Percentiles rank a stretch among this genome's conserved stretches.
Evolutionary conservation across 2,329 filamentous ascomycete genomes (phyloP).

Genomic region (Trichoderma sp.): DNA sequence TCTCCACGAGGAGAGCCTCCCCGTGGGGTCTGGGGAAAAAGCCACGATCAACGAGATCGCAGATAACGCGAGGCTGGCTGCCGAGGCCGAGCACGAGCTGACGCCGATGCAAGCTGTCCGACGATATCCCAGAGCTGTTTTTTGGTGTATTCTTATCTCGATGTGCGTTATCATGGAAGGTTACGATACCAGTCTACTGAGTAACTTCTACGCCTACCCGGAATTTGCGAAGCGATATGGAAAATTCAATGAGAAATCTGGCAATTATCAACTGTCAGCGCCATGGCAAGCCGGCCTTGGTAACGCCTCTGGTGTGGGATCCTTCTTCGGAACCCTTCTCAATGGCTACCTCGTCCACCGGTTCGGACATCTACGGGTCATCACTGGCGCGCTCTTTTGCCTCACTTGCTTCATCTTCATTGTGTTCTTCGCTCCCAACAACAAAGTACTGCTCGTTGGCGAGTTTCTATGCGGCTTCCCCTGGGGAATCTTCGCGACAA

Average conservation of each 20-base stretch:
- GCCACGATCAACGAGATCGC: slow-evolving; percentile 18
- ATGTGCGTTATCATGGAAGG: slow-evolving; percentile 50
- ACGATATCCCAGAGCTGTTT: slow-evolving; percentile 42
- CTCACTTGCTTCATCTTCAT: slow-evolving; percentile 51
- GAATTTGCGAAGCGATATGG: slow-evolving; percentile 24
- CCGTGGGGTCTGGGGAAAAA: slow-evolving; percentile 14
- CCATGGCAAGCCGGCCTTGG: slow-evolving; percentile 56
- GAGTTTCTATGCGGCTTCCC: slow-evolving; percentile 53
- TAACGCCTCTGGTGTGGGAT: slow-evolving; percentile 50
- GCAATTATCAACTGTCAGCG: slow-evolving; percentile 47
- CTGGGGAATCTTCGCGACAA: slow-evolving; percentile 51
- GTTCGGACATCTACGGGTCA: slow-evolving; percentile 45
- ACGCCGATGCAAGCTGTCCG: slow-evolving; percentile 35
- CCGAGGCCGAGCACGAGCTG: slow-evolving; percentile 25
- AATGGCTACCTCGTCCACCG: slow-evolving; percentile 50
- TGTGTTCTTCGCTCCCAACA: slow-evolving; percentile 49
- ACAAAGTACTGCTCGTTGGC: slow-evolving; percentile 46
- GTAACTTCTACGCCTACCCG: slow-evolving; percentile 46
- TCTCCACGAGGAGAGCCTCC: slow-evolving; percentile 26
- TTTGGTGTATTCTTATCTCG: slow-evolving; percentile 45
- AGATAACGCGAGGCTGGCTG: slow-evolving; percentile 9
- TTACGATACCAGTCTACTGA: slow-evolving; percentile 44
- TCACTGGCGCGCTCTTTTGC: slow-evolving; percentile 25
- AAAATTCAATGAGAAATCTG: slow-evolving; percentile 25
- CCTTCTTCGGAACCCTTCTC: slow-evolving; percentile 53